Evolutionary conservation across 495 filamentous ascomycete genomes (phyloP).

Genomic region (Tuber calosporum): DNA sequence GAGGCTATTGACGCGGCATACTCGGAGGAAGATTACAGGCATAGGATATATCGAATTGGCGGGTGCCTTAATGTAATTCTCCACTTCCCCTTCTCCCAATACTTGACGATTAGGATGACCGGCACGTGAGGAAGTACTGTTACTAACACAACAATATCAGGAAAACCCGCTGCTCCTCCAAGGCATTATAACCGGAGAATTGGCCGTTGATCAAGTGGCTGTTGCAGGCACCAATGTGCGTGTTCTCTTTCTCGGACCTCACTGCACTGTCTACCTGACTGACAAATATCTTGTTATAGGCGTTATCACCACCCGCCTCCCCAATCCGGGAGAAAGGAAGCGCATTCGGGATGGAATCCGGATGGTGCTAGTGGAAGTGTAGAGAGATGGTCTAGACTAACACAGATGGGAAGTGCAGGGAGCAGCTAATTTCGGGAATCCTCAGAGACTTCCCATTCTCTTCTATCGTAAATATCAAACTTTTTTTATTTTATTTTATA

Average conservation of each 20-base stretch:
- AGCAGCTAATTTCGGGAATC: background rate
- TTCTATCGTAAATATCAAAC: background rate
- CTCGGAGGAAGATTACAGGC: constrained; percentile 27
- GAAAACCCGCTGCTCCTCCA: constrained; percentile 25
- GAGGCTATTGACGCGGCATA: constrained; percentile 29
- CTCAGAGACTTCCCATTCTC: background rate
- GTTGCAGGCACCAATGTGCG: constrained; percentile 5
- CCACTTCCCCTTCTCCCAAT: background rate
- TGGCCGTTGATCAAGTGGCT: constrained; percentile 16
- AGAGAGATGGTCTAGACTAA: background rate
- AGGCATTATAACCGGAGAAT: constrained; percentile 18
- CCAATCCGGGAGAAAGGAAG: constrained; percentile 10
- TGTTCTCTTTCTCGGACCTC: background rate
- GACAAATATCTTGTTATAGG: constrained; percentile 10
- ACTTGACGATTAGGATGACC: background rate
- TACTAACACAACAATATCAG: constrained; percentile 11
- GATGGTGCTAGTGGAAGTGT: background rate
- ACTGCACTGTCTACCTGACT: background rate
- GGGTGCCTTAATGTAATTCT: constrained; percentile 24
- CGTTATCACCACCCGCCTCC: constrained; percentile 3
- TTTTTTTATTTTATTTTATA: background rate
- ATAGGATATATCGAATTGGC: constrained; percentile 24
- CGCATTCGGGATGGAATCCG: constrained; percentile 2
- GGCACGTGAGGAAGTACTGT: background rate
- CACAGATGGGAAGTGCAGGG: background rate